These are phyloP conservation scores for Cyclotella sp. DNA, from an alignment of 108 stramenopile genomes.

Conservation along the genomic window DNA sequence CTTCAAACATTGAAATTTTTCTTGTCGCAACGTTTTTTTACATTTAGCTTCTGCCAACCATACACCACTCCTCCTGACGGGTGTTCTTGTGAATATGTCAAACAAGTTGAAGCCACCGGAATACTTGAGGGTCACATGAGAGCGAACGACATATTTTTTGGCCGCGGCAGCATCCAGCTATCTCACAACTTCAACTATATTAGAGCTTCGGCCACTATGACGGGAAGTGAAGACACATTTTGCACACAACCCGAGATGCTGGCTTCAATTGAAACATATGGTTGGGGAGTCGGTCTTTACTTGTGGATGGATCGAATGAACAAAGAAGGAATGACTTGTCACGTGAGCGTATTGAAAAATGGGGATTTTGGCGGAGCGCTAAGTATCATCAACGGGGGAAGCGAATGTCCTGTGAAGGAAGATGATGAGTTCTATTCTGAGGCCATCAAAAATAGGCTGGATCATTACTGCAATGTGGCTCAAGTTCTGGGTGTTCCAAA, in stretches of 20 bases:
- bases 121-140: conserved; percentile 34
- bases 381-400: conserved; percentile 32
- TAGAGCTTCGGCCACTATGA: conserved; percentile 39
- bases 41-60: conserved; percentile 31
- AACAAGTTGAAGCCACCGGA: conserved; percentile 40
- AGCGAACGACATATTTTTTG: conserved; percentile 38
- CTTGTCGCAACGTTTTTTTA: not conserved
- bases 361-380: conserved; percentile 27
- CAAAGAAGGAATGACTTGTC: conserved; percentile 37
- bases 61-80: conserved; percentile 39
- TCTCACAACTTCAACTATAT: conserved; percentile 47
- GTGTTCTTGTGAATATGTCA: conserved; percentile 38
- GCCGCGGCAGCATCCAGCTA: conserved; percentile 33
- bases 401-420: conserved; percentile 25
- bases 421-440: conserved; percentile 22
- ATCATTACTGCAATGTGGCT: conserved; percentile 41
- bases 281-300: conserved; percentile 32
- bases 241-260: conserved; percentile 35
- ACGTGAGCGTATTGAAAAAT: conserved; percentile 30
- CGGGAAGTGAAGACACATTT: conserved; percentile 30
- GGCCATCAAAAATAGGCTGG: conserved; percentile 20
- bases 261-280: conserved; percentile 20
- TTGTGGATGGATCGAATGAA: conserved; percentile 42
- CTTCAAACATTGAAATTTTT: too few relatives aligned
- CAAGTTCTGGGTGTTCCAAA: conserved; percentile 24